phyloP scores from a whole-genome alignment of 805 yeast species.

The Torulaspora delbrueckii region DNA sequence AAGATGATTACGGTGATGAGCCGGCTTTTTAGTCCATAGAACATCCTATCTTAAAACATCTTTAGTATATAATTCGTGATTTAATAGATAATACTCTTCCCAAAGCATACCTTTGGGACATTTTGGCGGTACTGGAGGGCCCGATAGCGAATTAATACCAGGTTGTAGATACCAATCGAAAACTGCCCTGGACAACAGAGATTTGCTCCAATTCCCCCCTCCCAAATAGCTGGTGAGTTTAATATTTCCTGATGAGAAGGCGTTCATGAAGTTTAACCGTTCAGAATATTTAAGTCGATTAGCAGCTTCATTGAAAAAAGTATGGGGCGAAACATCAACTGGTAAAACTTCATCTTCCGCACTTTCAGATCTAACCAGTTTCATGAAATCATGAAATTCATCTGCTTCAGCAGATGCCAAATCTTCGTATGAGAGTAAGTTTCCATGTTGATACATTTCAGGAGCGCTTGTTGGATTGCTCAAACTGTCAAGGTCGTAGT shows the following conservation, averaged over 20 bases:
- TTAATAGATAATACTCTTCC: slow-evolving; percentile 22
- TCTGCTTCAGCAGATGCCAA: not conserved
- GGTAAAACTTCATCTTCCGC: slow-evolving; percentile 7
- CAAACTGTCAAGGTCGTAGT: slow-evolving; percentile 3
- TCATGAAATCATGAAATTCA: not conserved
- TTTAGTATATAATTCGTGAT: slow-evolving; percentile 10
- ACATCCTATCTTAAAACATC: slow-evolving; percentile 6
- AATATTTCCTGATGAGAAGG: slow-evolving; percentile 13
- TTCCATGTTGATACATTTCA: slow-evolving; percentile 3
- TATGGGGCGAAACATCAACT: slow-evolving; percentile 7
- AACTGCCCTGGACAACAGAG: slow-evolving; percentile 4
- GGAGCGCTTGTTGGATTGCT: not conserved
- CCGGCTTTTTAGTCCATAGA: slow-evolving; percentile 47
- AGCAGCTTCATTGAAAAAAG: slow-evolving; percentile 6
- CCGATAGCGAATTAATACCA: slow-evolving; percentile 8
- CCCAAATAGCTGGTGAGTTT: slow-evolving; percentile 22
- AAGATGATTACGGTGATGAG: slow-evolving; percentile 52
- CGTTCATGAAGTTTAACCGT: slow-evolving; percentile 5
- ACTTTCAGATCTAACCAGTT: not conserved
- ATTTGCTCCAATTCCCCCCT: slow-evolving; percentile 17
- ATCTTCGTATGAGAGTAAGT: not conserved
- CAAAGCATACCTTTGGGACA: slow-evolving; percentile 23
- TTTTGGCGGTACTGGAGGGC: slow-evolving; percentile 23
- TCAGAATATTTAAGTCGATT: slow-evolving; percentile 11
- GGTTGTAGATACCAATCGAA: slow-evolving; percentile 16